These are phyloP conservation scores for Suhomyces panamericanus DNA, from an alignment of 1,139 yeast genomes.

Conservation along the genomic window DNA sequence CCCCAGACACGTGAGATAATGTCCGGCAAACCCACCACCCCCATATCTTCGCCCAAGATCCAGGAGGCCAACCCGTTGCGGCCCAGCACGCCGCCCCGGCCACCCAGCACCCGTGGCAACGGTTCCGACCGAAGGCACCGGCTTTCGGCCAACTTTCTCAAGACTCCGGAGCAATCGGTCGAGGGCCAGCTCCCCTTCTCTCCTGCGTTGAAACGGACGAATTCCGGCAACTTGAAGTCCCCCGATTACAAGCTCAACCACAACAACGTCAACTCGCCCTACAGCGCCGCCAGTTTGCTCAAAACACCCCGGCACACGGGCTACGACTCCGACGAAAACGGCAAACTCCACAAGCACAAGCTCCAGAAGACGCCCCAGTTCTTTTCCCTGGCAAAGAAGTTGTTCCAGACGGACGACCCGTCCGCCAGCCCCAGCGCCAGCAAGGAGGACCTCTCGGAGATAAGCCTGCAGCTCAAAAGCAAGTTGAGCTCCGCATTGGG, in stretches of 20 bases:
- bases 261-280: conserved; percentile 32
- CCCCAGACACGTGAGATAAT: conserved; percentile 6
- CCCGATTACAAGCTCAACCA: conserved; percentile 34
- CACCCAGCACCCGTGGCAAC: conserved; percentile 9
- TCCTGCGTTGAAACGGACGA: conserved; percentile 41
- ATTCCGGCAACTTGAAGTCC: conserved; percentile 31
- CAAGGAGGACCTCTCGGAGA: conserved; percentile 39
- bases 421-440: conserved; percentile 18
- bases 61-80: conserved; percentile 16
- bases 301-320: conserved; percentile 40
- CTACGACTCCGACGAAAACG: conserved; percentile 27
- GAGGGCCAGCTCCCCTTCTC: conserved; percentile 34
- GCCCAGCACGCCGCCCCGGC: conserved; percentile 36
- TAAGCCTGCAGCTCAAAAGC: conserved; percentile 40
- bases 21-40: conserved; percentile 38
- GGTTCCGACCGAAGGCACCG: conserved; percentile 20
- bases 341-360: conserved; percentile 18
- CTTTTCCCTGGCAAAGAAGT: conserved; percentile 43
- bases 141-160: conserved; percentile 25
- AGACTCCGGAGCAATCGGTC: conserved; percentile 34
- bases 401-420: conserved; percentile 27
- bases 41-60: conserved; percentile 33
- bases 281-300: conserved; percentile 26
- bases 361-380: conserved; percentile 43
- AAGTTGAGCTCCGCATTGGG: conserved; percentile 44